Conservation (phyloP, 2,329 filamentous ascomycete species). For the Westerdykella aurantiaca region DNA sequence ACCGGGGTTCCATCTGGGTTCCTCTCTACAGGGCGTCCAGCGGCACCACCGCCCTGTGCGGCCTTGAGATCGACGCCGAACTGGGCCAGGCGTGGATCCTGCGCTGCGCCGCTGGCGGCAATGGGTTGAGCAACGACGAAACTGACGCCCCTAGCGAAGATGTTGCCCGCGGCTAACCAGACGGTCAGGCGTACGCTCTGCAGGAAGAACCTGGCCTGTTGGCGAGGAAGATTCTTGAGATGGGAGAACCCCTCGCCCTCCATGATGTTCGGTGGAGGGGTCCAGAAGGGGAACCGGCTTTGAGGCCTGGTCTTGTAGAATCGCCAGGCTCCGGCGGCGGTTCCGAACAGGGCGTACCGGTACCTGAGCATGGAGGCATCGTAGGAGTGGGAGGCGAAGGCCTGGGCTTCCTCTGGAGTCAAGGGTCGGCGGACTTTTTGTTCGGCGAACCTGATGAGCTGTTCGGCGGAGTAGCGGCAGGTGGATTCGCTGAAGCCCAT, state of each 20-base stretch:
- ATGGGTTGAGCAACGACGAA: slow-evolving; percentile 28
- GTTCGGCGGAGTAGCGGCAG: slow-evolving; percentile 25
- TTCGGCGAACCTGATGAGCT: slow-evolving; percentile 29
- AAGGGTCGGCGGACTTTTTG: slow-evolving; percentile 35
- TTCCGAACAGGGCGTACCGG: slow-evolving; percentile 36
- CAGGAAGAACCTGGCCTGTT: slow-evolving; percentile 11
- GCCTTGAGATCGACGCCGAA: slow-evolving; percentile 34
- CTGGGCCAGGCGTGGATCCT: slow-evolving; percentile 39
- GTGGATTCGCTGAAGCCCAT: slow-evolving; percentile 23
- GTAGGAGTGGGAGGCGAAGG: slow-evolving; percentile 38
- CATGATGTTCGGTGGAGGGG: slow-evolving; percentile 35
- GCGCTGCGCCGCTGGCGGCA: slow-evolving; percentile 29
- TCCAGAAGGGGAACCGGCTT: slow-evolving; percentile 40
- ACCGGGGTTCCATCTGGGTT: slow-evolving; percentile 15
- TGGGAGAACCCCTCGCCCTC: slow-evolving; percentile 26
- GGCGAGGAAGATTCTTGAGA: slow-evolving; percentile 30
- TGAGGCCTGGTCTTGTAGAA: slow-evolving; percentile 31
- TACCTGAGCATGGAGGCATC: slow-evolving; percentile 34
- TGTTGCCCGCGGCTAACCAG: slow-evolving; percentile 10
- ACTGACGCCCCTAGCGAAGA: slow-evolving; percentile 30
- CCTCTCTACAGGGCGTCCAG: slow-evolving; percentile 7
- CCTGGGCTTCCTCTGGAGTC: slow-evolving; percentile 39
- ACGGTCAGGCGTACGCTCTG: slow-evolving; percentile 12
- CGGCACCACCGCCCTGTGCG: background rate
- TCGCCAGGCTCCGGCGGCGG: slow-evolving; percentile 24